phyloP scores from a whole-genome alignment of 352 stramenopile species.

The Globisporangium yorkense region DNA sequence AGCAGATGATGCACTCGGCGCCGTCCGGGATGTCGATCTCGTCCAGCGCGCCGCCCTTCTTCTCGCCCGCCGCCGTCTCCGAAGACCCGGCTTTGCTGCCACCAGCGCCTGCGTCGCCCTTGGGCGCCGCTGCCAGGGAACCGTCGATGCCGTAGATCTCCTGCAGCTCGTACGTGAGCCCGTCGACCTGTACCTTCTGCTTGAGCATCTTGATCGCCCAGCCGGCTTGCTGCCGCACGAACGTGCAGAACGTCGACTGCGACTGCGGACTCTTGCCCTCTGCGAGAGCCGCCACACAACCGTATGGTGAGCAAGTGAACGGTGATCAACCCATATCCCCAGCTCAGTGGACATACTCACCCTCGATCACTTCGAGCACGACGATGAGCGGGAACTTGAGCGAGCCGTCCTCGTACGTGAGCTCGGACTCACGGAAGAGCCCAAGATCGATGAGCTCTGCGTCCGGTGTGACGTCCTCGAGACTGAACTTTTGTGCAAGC shows the following conservation, averaged over 20 bases:
- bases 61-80: neutral
- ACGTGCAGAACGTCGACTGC: constrained; percentile 76
- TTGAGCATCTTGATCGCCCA: constrained; percentile 79
- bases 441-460: constrained; percentile 36
- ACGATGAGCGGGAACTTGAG: constrained; percentile 64
- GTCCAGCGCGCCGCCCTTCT: constrained; percentile 14
- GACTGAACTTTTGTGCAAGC: constrained; percentile 46
- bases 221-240: constrained; percentile 35
- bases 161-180: constrained; percentile 80
- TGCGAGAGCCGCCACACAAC: neutral
- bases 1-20: constrained; percentile 85
- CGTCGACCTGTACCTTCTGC: constrained; percentile 71
- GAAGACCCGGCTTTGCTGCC: neutral
- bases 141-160: constrained; percentile 87
- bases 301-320: too few species aligned
- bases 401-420: constrained; percentile 37
- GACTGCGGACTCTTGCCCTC: constrained; percentile 45
- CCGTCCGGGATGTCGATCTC: constrained; percentile 71
- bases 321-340: too few species aligned
- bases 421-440: constrained; percentile 26
- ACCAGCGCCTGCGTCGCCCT: constrained; percentile 16
- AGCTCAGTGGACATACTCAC: constrained; percentile 8
- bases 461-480: constrained; percentile 16
- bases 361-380: constrained; percentile 50
- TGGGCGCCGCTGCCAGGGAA: constrained; percentile 42